Conservation (phyloP, 1,284 basidiomycete species). For the Rhodotorula sp. region DNA sequence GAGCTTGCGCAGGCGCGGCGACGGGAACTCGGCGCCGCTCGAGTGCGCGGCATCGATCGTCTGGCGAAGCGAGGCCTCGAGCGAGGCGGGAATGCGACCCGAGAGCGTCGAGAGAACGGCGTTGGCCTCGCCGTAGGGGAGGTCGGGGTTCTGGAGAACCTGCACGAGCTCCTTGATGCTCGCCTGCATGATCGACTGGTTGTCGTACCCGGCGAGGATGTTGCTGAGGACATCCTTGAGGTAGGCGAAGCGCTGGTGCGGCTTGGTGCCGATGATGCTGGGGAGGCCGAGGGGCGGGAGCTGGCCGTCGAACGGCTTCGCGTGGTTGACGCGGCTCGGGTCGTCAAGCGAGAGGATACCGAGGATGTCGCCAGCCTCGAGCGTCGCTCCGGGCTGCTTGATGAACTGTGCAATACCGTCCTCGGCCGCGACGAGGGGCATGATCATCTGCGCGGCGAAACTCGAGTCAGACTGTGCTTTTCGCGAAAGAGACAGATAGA, state of each 20-base stretch:
- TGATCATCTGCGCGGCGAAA: slow-evolving; percentile 69
- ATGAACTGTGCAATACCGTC: slow-evolving; percentile 95
- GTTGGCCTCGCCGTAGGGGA: slow-evolving; percentile 84
- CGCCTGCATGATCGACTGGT: slow-evolving; percentile 78
- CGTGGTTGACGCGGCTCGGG: slow-evolving; percentile 94
- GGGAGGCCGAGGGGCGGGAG: slow-evolving; percentile 83
- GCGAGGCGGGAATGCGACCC: slow-evolving; percentile 87
- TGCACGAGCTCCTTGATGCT: slow-evolving; percentile 79
- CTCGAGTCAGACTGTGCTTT: neutral
- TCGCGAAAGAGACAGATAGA: neutral
- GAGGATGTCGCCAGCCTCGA: slow-evolving; percentile 96
- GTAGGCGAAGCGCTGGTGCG: slow-evolving; percentile 81
- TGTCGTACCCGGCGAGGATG: slow-evolving; percentile 93
- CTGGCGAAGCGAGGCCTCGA: slow-evolving; percentile 82
- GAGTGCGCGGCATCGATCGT: slow-evolving; percentile 73
- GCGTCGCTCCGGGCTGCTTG: slow-evolving; percentile 94
- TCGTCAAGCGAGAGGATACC: slow-evolving; percentile 97
- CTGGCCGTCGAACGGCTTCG: slow-evolving; percentile 95
- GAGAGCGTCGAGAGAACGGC: slow-evolving; percentile 86
- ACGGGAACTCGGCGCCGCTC: slow-evolving; percentile 79
- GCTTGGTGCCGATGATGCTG: slow-evolving; percentile 83
- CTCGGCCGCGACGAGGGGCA: slow-evolving; percentile 94
- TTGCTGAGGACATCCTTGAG: slow-evolving; percentile 81
- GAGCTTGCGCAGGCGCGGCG: slow-evolving; percentile 54
- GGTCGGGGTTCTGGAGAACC: slow-evolving; percentile 75